These are phyloP conservation scores for Coniochaeta hoffmannii DNA, from an alignment of 2,329 filamentous ascomycete genomes.

Conservation along the genomic window DNA sequence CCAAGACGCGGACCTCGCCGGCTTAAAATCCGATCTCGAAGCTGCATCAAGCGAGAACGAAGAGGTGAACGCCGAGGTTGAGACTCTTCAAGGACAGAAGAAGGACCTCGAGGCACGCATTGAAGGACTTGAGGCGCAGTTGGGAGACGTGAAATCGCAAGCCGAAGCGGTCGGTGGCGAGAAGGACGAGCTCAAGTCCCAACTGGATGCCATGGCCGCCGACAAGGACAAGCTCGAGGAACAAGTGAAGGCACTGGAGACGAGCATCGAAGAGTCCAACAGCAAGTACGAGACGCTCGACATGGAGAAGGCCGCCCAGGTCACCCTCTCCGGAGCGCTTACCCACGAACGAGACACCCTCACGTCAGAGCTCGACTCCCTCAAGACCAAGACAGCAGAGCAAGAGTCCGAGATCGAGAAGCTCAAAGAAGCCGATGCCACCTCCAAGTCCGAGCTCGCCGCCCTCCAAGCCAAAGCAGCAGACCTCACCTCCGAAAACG, in stretches of 20 bases:
- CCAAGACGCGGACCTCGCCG: background rate
- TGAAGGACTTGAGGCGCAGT: background rate
- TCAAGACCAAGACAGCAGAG: background rate
- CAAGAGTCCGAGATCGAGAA: background rate
- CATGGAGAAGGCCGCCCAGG: background rate
- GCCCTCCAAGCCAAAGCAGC: background rate
- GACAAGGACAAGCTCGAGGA: background rate
- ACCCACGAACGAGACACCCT: background rate
- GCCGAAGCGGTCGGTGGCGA: background rate
- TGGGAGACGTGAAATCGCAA: background rate
- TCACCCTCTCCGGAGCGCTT: background rate
- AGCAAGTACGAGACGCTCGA: background rate
- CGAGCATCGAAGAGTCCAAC: slow-evolving; percentile 11
- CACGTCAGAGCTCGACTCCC: background rate
- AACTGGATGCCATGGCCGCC: background rate
- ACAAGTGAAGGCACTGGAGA: background rate
- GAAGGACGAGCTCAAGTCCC: slow-evolving; percentile 11
- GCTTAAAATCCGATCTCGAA: slow-evolving; percentile 9
- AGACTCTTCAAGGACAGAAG: background rate
- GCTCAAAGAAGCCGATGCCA: background rate
- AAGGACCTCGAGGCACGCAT: background rate
- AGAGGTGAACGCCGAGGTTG: background rate
- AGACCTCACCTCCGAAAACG: background rate
- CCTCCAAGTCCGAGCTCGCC: background rate
- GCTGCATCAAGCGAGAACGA: slow-evolving; percentile 12